phyloP scores from a whole-genome alignment of 2,329 filamentous ascomycete genomes.

The Seiridium cupressi region DNA sequence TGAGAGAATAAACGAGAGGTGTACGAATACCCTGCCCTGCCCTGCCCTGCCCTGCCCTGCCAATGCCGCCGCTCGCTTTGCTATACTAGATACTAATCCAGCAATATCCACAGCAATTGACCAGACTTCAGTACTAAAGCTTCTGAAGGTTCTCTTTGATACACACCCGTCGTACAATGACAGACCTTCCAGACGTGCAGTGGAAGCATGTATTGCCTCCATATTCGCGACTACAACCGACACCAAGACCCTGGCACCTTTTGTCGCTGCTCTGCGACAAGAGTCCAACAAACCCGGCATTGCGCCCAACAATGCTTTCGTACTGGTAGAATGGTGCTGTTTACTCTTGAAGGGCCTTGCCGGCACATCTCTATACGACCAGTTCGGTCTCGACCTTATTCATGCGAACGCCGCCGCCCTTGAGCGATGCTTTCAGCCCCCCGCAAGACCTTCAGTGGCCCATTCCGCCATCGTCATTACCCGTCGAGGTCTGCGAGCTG shows the following conservation, averaged over 20 bases:
- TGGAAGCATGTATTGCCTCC: constrained; percentile 73
- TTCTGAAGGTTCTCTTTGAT: constrained; percentile 76
- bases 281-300: constrained; percentile 78
- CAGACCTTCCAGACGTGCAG: constrained; percentile 77
- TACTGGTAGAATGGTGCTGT: constrained; percentile 87
- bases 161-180: constrained; percentile 89
- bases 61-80: background rate
- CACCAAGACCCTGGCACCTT: constrained; percentile 56
- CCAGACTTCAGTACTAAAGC: constrained; percentile 44
- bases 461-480: constrained; percentile 76
- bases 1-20: constrained; percentile 53
- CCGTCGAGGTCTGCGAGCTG: constrained; percentile 73
- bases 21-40: constrained; percentile 35
- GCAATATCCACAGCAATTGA: constrained; percentile 39
- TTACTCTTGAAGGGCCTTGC: constrained; percentile 72
- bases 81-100: constrained; percentile 3
- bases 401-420: constrained; percentile 69
- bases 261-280: constrained; percentile 65
- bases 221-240: constrained; percentile 60
- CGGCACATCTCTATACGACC: constrained; percentile 60
- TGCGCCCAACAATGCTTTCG: constrained; percentile 78
- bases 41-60: background rate
- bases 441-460: constrained; percentile 61
- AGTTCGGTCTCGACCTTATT: constrained; percentile 64
- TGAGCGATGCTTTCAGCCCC: constrained; percentile 72